phyloP scores from a whole-genome alignment of 306 rosid species.

The Trichosanthes truncata region DNA sequence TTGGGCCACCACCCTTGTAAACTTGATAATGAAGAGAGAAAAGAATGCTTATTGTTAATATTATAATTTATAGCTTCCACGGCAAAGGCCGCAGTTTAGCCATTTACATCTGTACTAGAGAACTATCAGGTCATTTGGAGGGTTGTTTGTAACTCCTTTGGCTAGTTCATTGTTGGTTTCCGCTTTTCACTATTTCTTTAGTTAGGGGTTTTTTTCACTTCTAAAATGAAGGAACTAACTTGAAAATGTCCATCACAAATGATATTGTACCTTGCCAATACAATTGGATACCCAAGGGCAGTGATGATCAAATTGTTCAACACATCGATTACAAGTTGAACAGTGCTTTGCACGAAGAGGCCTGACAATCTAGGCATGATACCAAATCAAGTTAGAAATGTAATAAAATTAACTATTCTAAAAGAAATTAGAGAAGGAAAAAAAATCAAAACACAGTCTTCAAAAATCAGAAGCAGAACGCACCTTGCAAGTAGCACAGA shows the following conservation, averaged over 20 bases:
- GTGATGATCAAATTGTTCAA: constrained; percentile 98
- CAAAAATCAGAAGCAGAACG: constrained; percentile 15
- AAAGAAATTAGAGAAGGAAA: not conserved
- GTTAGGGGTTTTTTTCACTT: not conserved
- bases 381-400: not conserved
- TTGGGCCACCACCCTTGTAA: not conserved
- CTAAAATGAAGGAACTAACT: not conserved
- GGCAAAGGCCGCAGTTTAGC: not conserved
- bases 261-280: constrained; percentile 76
- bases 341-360: constrained; percentile 99
- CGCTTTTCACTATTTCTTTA: not conserved
- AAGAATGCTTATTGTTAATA: not conserved
- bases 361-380: constrained; percentile 68
- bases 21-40: not conserved
- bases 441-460: not conserved
- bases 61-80: not conserved
- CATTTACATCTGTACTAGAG: not conserved
- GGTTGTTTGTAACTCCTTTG: not conserved
- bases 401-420: not conserved
- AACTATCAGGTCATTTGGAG: not conserved
- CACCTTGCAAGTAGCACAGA: constrained; percentile 89
- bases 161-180: not conserved
- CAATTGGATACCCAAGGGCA: constrained; percentile 99
- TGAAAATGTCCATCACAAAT: constrained; percentile 3
- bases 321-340: constrained; percentile 87